Evolutionary conservation across 345 rosid species (phyloP).

Genomic region (Aquilaria malaccensis): DNA sequence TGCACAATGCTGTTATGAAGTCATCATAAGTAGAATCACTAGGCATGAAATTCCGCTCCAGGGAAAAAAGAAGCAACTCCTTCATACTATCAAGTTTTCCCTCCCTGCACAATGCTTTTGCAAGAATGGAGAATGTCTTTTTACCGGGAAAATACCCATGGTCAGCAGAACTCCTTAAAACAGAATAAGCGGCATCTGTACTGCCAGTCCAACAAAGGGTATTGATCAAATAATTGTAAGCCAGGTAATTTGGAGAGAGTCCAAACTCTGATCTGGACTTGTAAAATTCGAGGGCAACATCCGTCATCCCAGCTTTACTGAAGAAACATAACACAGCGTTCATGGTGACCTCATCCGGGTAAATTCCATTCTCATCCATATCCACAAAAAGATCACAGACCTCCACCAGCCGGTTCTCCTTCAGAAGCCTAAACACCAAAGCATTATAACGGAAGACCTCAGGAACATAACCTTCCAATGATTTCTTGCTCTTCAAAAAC

Average conservation of each 20-base stretch:
- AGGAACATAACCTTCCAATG: conserved; percentile 44
- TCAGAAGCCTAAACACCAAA: conserved; percentile 49
- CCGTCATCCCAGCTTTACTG: conserved; percentile 80
- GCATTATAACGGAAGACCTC: conserved; percentile 49
- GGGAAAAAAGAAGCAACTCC: conserved; percentile 42
- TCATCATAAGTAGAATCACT: conserved; percentile 26
- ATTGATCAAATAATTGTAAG: conserved; percentile 62
- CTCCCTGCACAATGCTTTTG: conserved; percentile 56
- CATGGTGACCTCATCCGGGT: conserved; percentile 52
- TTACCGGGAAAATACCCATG: conserved; percentile 54
- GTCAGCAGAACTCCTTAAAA: conserved; percentile 43
- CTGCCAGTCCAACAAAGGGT: conserved; percentile 42
- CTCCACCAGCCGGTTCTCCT: conserved; percentile 45
- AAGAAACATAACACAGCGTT: conserved; percentile 68
- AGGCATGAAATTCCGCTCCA: conserved; percentile 38
- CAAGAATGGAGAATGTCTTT: conserved; percentile 43
- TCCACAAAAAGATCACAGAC: conserved; percentile 60
- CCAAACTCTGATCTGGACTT: conserved; percentile 49
- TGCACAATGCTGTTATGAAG: conserved; percentile 56
- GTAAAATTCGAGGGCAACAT: conserved; percentile 62
- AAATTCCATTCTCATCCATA: conserved; percentile 50
- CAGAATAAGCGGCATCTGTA: conserved; percentile 45
- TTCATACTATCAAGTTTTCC: conserved; percentile 55
- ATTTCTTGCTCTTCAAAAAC: conserved; percentile 46
- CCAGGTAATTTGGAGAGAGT: conserved; percentile 39